Percentiles rank a stretch among this genome's conserved stretches.
phyloP scores from a whole-genome alignment of 306 rosid species.

The Bauhinia variegata region DNA sequence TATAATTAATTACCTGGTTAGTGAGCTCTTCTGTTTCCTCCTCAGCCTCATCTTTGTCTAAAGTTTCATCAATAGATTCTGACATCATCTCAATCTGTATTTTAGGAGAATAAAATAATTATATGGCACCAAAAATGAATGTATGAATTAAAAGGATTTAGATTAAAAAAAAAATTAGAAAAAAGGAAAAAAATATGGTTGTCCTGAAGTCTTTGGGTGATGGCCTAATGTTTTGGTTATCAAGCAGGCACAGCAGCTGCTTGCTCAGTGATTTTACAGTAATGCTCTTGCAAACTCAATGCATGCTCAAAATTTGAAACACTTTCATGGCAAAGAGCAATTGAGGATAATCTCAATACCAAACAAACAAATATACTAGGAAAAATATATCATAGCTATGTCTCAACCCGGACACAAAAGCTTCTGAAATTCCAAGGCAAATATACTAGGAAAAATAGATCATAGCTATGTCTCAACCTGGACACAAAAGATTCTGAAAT shows the following conservation, averaged over 20 bases:
- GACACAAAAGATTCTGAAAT: no score
- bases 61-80: slow-evolving; percentile 93
- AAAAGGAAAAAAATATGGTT: neutral
- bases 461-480: no score
- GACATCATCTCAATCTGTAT: slow-evolving; percentile 99
- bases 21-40: slow-evolving; percentile 99
- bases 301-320: neutral
- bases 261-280: neutral
- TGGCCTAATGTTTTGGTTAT: neutral
- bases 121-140: neutral
- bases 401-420: no score
- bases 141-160: neutral
- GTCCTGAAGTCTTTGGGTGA: neutral
- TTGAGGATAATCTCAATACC: neutral
- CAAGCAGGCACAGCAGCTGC: no score
- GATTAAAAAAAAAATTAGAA: neutral
- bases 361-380: neutral
- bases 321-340: neutral
- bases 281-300: neutral
- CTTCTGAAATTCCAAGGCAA: no score
- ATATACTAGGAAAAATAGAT: no score
- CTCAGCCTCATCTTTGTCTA: slow-evolving; percentile 98
- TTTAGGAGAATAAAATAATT: slow-evolving; percentile 1
- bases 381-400: no score
- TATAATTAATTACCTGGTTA: slow-evolving; percentile 70